phyloP scores from a whole-genome alignment of 352 stramenopile species.

The Phytopythium montanum region DNA sequence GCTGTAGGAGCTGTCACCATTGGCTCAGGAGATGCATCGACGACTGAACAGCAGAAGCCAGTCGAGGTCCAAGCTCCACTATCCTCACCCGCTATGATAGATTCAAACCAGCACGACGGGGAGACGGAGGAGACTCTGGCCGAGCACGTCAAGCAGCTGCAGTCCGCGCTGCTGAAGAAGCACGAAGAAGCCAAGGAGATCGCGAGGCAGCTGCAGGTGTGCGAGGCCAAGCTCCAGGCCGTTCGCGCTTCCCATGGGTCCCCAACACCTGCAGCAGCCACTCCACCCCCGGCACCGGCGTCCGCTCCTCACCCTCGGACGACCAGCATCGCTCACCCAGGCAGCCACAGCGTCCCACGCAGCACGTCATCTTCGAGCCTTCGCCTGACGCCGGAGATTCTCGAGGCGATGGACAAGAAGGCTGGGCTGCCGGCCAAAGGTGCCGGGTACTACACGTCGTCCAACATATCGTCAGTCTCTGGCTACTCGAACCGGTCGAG shows the following conservation, averaged over 20 bases:
- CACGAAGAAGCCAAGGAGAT: conserved; percentile 78
- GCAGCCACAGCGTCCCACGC: background rate
- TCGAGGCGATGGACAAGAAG: conserved; percentile 58
- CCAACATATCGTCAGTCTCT: conserved; percentile 63
- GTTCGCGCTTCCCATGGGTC: conserved; percentile 16
- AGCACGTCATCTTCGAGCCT: conserved; percentile 31
- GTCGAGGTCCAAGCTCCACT: background rate
- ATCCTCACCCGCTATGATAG: conserved; percentile 8
- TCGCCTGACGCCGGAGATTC: conserved; percentile 47
- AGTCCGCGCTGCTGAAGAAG: conserved; percentile 64
- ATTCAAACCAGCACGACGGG: conserved; percentile 62
- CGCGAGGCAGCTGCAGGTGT: conserved; percentile 46
- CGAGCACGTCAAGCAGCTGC: conserved; percentile 62
- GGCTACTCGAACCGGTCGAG: conserved; percentile 46
- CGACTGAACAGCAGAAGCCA: background rate
- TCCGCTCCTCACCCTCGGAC: background rate
- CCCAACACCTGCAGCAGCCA: background rate
- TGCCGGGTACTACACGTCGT: conserved; percentile 44
- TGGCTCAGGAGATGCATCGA: background rate
- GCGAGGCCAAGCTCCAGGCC: conserved; percentile 46
- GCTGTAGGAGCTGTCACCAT: background rate
- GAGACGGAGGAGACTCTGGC: conserved; percentile 58
- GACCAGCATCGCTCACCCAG: background rate
- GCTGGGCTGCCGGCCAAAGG: conserved; percentile 41
- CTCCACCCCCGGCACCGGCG: background rate